Percentiles rank a stretch among this genome's conserved stretches.
Evolutionary conservation across 169 alveolate species (phyloP).

Genomic region (Eimeria maxima): DNA sequence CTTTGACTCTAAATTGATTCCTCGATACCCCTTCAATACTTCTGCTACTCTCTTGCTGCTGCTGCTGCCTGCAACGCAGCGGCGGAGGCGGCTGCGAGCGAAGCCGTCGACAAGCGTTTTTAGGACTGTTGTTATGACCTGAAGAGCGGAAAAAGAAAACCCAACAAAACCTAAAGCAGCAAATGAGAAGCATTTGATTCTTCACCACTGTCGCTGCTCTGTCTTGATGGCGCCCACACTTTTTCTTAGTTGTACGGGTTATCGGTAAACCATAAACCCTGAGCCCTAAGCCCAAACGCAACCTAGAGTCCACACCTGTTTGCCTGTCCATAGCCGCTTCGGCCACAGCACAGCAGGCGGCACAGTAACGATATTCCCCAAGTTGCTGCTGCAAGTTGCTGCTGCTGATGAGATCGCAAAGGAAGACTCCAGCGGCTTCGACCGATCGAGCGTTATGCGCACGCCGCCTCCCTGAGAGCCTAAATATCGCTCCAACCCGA

Average conservation of each 20-base stretch:
- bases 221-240: too few species aligned
- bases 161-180: neutral
- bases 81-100: slow-evolving; percentile 82
- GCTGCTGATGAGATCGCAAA: neutral
- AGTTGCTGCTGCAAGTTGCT: neutral
- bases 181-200: too few species aligned
- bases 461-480: slow-evolving; percentile 7
- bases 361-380: slow-evolving; percentile 83
- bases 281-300: neutral
- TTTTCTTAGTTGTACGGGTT: too few species aligned
- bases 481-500: slow-evolving; percentile 35
- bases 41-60: slow-evolving; percentile 83
- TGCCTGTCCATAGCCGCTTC: slow-evolving; percentile 97
- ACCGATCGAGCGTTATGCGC: slow-evolving; percentile 26
- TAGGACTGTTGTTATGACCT: slow-evolving; percentile 88
- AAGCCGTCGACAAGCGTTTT: slow-evolving; percentile 90
- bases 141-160: neutral
- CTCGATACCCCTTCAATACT: slow-evolving; percentile 86
- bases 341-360: slow-evolving; percentile 98
- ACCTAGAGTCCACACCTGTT: slow-evolving; percentile 89
- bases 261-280: neutral
- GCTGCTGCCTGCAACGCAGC: slow-evolving; percentile 14
- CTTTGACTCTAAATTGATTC: slow-evolving; percentile 88
- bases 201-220: too few species aligned
- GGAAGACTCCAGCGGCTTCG: neutral